Base-by-base conservation (phyloP, 352 stramenopile genomes). In the Phytophthora meadii region DNA sequence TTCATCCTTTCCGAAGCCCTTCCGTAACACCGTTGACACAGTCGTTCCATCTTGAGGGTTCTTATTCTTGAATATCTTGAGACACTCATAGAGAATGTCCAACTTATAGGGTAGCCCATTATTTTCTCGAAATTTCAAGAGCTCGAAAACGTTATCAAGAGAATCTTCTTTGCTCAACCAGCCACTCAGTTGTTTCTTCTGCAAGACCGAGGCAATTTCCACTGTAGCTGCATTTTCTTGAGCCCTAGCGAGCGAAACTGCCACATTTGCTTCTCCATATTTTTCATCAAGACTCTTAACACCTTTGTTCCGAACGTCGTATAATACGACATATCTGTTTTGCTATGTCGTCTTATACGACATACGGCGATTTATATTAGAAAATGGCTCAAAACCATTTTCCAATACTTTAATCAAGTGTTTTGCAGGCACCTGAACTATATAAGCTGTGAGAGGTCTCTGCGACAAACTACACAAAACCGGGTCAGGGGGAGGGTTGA, bases 181-280 rank as follows among this genome's bases (percentile, higher is more conserved):
- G 11, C 17, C 22, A 4, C 44, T 14, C 22, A 55, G 9, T 14
- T 55, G 48, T 14, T 45, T 32, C 6, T 45, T 17, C 17, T 45
- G 32, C 5, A 55, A 15, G 3, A 1, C 12, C n/a, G 30, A 34
- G 2, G 32, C 48, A 12, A 55, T 5, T 4, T 17, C 19, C 10
- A 15, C 5, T 6, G 19, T 55, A 8, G 4, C 17, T 14, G 12
- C 3, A 0, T 24, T 3, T 1, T 1, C 3, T 34, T 30, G 27
- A 1, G 47, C 47, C 15, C 7, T 42, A 11, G 32, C 48, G 30
- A 55, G 48, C 15, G 48, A 30, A 17, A 3, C 6, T 19, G 48
- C 32, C 17, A 55, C 48, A 15, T 15, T 22, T 5, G 12, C 17
- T 22, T 55, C 32, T 22, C 48, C 32, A 6, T 55, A 55, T 42